phyloP scores from a whole-genome alignment of 371 early-diverging fungal species.

The Syncephalastrum monosporum region DNA sequence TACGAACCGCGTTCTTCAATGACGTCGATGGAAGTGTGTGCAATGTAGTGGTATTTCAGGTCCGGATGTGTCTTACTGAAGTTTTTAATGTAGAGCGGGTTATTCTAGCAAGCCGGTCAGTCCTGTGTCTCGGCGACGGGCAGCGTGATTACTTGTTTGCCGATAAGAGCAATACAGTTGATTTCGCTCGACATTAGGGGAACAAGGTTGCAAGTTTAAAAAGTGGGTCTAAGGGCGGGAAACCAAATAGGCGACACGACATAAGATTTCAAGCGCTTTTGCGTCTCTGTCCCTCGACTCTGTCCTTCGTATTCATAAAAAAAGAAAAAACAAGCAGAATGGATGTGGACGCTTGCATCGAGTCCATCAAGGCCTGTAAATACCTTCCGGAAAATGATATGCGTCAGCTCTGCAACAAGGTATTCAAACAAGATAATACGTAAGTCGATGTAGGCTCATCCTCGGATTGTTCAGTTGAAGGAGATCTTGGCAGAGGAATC shows the following conservation, averaged over 20 bases:
- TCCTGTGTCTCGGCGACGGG: too few species aligned
- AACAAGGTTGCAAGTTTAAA: too few species aligned
- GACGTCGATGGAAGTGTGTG: constrained; percentile 85
- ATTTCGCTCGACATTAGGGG: constrained; percentile 57
- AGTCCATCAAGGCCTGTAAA: constrained; percentile 76
- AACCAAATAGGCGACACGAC: too few species aligned
- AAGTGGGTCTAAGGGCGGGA: too few species aligned
- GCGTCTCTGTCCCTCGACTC: too few species aligned
- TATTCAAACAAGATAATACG: constrained; percentile 6
- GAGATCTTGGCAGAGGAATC: constrained; percentile 94
- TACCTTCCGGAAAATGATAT: constrained; percentile 92
- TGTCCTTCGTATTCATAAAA: neutral
- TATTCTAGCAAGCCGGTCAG: constrained; percentile 55
- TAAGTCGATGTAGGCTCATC: neutral
- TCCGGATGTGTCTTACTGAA: constrained; percentile 74
- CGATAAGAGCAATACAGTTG: constrained; percentile 76
- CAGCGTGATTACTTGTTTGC: constrained; percentile 35
- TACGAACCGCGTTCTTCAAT: constrained; percentile 81
- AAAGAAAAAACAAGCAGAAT: constrained; percentile 20
- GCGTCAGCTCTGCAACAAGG: constrained; percentile 94
- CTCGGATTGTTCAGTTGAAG: constrained; percentile 64
- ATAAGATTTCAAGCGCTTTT: too few species aligned
- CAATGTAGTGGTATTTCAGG: constrained; percentile 85
- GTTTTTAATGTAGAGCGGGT: constrained; percentile 80
- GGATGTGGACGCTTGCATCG: constrained; percentile 60